These are phyloP conservation scores for Colletotrichum viniferum DNA, from an alignment of 2,329 filamentous ascomycete species.

Conservation along the genomic window DNA sequence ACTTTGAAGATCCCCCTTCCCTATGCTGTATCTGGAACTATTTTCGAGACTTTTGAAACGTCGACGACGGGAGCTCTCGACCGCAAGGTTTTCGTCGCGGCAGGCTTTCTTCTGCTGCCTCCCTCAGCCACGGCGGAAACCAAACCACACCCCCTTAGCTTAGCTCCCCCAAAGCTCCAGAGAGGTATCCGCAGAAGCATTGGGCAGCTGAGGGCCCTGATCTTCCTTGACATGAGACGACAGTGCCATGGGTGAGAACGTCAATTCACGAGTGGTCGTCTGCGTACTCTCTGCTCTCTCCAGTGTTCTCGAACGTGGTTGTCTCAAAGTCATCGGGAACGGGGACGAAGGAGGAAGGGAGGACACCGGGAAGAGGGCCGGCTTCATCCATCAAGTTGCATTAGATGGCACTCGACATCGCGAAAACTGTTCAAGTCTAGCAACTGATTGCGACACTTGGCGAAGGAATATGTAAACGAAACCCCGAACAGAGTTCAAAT, in stretches of 20 bases:
- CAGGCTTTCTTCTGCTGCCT: not conserved
- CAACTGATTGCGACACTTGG: not conserved
- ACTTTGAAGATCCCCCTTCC: not conserved
- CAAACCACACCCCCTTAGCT: not conserved
- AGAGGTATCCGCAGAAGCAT: constrained; percentile 3
- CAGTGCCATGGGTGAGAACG: not conserved
- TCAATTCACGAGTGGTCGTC: not conserved
- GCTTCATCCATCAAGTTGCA: not conserved
- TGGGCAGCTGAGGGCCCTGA: constrained; percentile 4
- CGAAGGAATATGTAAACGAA: not conserved
- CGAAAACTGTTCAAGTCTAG: not conserved
- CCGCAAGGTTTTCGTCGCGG: not conserved
- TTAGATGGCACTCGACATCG: not conserved
- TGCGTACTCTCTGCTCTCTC: not conserved
- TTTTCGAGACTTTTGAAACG: constrained; percentile 13
- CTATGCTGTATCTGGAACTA: not conserved
- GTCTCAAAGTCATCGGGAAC: not conserved
- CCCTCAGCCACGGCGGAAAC: not conserved
- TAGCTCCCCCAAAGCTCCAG: not conserved
- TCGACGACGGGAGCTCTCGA: not conserved
- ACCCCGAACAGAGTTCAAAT: not conserved
- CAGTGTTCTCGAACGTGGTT: constrained; percentile 8
- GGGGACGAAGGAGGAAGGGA: not conserved
- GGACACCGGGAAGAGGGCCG: not conserved
- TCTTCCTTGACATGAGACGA: constrained; percentile 17